Base-by-base conservation (phyloP, 2,329 filamentous ascomycete genomes). In the Fusarium papillatum region DNA sequence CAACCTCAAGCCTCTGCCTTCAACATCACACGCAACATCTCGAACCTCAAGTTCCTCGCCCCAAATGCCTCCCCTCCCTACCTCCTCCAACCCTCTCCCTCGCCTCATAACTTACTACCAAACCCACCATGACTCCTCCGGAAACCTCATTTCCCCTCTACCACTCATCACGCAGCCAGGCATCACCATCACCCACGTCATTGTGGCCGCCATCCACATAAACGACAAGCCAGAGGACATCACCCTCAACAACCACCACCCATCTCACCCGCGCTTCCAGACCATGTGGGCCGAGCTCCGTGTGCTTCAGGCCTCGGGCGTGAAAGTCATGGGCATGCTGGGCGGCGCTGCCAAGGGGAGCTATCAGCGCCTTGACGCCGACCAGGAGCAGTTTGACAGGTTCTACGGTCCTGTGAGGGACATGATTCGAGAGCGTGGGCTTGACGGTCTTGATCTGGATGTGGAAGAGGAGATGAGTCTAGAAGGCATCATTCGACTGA, bases 311-410 rank as follows among this genome's bases (percentile, higher is more conserved):
- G 90, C 89, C 3, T 88, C 89, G 9, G 95, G 95, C 50, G 88
- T 98, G 74, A 95, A 93, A 79, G 91, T 98, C 16, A 88, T 98
- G 81, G 95, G 91, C 66, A 97, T 98, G 94, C 87, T 98, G 2
- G 96, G 96, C 46, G 96, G 96, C 19, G 95, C 95, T 4, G 95
- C 95, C 0, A 89, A 90, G 70, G 96, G 95, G 14, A 93, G 92
- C 16, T 98, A 90, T 67, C 31, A 71, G 60, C 88, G 88, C 1
- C 88, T 92, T 5, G 90, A 93, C 79, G 90, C 91, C 68, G 82
- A 82, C 57, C 81, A 87, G 43, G 85, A 88, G 64, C 85, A 87
- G 29, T 97, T 97, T 80, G 94, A 97, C 83, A 82, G 85, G 19
- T 95, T 94, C 85, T 97, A 98, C 81, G 80, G 79, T 0, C 94